Conservation (phyloP, 2,329 filamentous ascomycete species). For the Sarocladium kiliense region DNA sequence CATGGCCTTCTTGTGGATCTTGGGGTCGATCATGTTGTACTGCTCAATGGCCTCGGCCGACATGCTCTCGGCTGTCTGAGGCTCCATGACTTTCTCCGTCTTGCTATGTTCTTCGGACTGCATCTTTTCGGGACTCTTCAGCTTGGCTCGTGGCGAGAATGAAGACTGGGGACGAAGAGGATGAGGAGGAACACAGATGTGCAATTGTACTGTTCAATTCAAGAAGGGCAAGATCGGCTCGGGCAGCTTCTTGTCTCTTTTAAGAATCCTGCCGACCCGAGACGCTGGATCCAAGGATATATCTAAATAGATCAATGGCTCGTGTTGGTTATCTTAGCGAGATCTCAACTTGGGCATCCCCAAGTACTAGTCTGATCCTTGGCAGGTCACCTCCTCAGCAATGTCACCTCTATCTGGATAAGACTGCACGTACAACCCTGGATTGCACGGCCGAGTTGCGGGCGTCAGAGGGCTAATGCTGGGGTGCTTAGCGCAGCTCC, state of each 20-base stretch:
- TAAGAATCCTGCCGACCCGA: too few species aligned
- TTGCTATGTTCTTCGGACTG: neutral
- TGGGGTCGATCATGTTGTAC: neutral
- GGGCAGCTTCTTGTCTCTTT: too few species aligned
- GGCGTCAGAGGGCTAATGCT: too few species aligned
- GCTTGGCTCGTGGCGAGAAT: too few species aligned
- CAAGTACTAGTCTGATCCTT: neutral
- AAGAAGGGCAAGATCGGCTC: too few species aligned
- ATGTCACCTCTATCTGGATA: neutral
- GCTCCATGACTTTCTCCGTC: neutral
- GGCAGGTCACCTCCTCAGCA: neutral
- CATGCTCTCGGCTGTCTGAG: neutral
- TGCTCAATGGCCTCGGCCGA: slow-evolving; percentile 2
- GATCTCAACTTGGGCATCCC: neutral
- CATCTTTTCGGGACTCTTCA: neutral
- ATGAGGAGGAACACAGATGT: too few species aligned
- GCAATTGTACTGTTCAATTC: too few species aligned
- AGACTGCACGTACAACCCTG: too few species aligned
- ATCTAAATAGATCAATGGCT: neutral
- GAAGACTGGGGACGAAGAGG: too few species aligned
- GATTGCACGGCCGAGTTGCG: neutral
- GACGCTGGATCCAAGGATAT: neutral
- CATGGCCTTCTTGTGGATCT: neutral
- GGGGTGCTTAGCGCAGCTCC: too few species aligned
- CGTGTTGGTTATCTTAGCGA: neutral